Percentiles rank a stretch among this genome's conserved stretches.
These are phyloP conservation scores for Hanseniaspora gamundiae DNA, from an alignment of 1,139 yeast genomes.

Conservation along the genomic window DNA sequence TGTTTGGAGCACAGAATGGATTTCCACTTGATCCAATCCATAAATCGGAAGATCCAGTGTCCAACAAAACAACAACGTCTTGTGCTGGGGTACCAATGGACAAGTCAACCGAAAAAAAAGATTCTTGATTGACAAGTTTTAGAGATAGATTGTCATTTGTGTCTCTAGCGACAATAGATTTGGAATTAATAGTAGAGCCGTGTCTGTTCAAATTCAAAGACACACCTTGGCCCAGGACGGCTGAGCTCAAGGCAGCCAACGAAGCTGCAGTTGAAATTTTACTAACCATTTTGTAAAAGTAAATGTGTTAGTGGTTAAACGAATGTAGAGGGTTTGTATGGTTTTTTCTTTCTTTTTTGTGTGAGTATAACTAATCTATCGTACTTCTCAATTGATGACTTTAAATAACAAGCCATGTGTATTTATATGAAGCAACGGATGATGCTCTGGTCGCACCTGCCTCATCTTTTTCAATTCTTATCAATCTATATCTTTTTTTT, in stretches of 20 bases:
- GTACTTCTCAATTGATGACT: too few species aligned
- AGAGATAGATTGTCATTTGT: constrained; percentile 11
- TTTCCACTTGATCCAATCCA: constrained; percentile 35
- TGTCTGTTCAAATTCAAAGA: constrained; percentile 5
- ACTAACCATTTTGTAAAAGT: too few species aligned
- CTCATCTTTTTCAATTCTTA: too few species aligned
- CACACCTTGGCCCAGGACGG: neutral
- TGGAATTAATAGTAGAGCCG: constrained; percentile 2
- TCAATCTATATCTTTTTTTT: too few species aligned
- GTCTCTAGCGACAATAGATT: constrained; percentile 6
- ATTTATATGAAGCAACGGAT: too few species aligned
- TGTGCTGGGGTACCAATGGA: constrained; percentile 45
- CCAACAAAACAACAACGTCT: constrained; percentile 38
- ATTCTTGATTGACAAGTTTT: constrained; percentile 32
- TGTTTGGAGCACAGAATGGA: constrained; percentile 8
- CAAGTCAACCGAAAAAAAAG: constrained; percentile 38
- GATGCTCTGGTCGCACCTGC: too few species aligned
- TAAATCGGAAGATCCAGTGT: constrained; percentile 58
- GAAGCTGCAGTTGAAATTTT: too few species aligned
- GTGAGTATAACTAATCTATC: too few species aligned
- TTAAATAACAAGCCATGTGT: too few species aligned
- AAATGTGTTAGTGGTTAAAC: too few species aligned
- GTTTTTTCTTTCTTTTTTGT: too few species aligned
- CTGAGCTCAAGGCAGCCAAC: neutral
- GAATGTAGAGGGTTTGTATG: too few species aligned